Percentiles rank a stretch among this genome's conserved stretches.
Conservation (phyloP, 2,329 filamentous ascomycete genomes). For the Ambrosiella cleistominuta region DNA sequence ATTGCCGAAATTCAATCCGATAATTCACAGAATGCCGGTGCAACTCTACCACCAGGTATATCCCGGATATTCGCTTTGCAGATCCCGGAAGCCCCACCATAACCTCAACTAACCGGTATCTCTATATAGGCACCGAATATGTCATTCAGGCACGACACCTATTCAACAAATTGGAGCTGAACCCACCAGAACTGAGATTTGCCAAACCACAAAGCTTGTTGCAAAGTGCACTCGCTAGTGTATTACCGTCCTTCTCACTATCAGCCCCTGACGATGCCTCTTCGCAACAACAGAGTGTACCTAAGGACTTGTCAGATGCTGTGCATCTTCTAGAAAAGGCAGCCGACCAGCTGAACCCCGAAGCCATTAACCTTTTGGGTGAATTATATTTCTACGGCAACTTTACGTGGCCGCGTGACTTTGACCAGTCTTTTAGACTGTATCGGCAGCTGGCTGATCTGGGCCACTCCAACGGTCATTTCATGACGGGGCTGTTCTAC, state of each 20-base stretch:
- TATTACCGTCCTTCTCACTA: slow-evolving; percentile 10
- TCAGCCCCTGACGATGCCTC: slow-evolving; percentile 3
- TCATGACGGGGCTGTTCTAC: slow-evolving; percentile 93
- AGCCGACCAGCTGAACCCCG: slow-evolving; percentile 44
- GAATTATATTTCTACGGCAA: slow-evolving; percentile 97
- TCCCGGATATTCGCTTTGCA: neutral
- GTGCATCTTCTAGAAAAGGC: slow-evolving; percentile 36
- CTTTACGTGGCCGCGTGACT: slow-evolving; percentile 70
- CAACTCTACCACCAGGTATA: neutral
- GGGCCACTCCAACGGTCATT: slow-evolving; percentile 82
- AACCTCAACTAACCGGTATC: neutral
- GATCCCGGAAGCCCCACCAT: neutral
- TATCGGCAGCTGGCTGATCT: slow-evolving; percentile 62
- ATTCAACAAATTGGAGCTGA: slow-evolving; percentile 5
- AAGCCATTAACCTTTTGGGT: slow-evolving; percentile 76
- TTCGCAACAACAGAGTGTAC: neutral
- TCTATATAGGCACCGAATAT: slow-evolving; percentile 5
- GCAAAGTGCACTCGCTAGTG: neutral
- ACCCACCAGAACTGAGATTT: slow-evolving; percentile 3
- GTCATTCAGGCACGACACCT: slow-evolving; percentile 10
- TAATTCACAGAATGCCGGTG: neutral
- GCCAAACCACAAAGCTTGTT: slow-evolving; percentile 5
- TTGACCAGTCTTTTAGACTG: slow-evolving; percentile 59
- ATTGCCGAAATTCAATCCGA: neutral
- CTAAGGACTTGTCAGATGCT: slow-evolving; percentile 22